These are phyloP conservation scores for Pleomassaria siparia DNA, from an alignment of 2,329 filamentous ascomycete species.

Conservation along the genomic window DNA sequence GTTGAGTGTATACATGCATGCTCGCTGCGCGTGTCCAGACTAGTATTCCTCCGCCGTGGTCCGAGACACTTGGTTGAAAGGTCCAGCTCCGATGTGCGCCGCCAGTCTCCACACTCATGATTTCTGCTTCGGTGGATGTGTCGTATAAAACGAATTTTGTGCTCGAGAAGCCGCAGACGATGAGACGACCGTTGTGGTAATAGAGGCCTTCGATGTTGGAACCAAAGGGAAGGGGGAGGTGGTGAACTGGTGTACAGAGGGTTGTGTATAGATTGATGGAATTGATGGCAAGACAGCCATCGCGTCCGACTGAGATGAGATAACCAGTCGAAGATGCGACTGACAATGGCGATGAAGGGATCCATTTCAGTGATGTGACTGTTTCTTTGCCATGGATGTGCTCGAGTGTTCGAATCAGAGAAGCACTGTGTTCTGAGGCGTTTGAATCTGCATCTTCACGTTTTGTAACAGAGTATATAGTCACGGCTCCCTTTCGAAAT, in stretches of 20 bases:
- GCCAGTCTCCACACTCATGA: conserved; percentile 76
- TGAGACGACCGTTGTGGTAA: conserved; percentile 57
- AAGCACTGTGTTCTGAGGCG: conserved; percentile 5
- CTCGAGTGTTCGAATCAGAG: conserved; percentile 19
- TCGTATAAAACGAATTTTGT: conserved; percentile 83
- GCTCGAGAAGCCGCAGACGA: conserved; percentile 79
- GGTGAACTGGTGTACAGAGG: conserved; percentile 59
- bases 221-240: conserved; percentile 69
- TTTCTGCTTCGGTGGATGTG: conserved; percentile 67
- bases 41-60: conserved; percentile 54
- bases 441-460: not conserved
- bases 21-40: conserved; percentile 72
- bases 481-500: conserved; percentile 58
- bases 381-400: conserved; percentile 59
- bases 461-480: conserved; percentile 45
- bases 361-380: conserved; percentile 64
- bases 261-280: conserved; percentile 28
- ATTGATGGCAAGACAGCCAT: conserved; percentile 74
- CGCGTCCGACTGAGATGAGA: conserved; percentile 73
- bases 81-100: conserved; percentile 80
- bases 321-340: conserved; percentile 42
- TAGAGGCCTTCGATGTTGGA: conserved; percentile 74
- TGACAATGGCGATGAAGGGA: conserved; percentile 38
- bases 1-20: conserved; percentile 50
- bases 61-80: conserved; percentile 43